Base-by-base conservation (phyloP, 495 filamentous ascomycete species). In the Hypoxylon trugodes region DNA sequence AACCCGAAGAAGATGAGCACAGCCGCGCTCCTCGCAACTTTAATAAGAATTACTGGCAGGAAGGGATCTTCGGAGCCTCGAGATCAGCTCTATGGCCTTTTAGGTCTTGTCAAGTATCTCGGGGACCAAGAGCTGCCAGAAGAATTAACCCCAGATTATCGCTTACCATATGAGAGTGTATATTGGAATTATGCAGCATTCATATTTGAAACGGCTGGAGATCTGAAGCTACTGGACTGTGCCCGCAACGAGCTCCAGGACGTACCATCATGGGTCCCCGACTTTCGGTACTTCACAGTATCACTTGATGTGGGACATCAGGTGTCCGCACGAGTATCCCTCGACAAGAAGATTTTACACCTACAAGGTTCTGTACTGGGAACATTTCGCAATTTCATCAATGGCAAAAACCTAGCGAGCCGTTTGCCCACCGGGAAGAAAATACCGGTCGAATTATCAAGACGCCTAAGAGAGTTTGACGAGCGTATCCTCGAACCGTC, bases 221-320 rank as follows among this genome's bases (percentile, higher is more conserved):
- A 50, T 13, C 13, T 68, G 9, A 1, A 13, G 4, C 13, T 68
- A 10, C 59, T 68, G 6, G 22, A 47, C 1, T 62, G 40, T 33
- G 6, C 0, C 1, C 1, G 30, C 4, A 52, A 28, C 9, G 6
- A 50, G 25, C 58, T 67, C 4, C 37, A 48, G 10, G 13, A 37
- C 30, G 51, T 51, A 6, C 64, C 64, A 3, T 67, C 64, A 6
- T 67, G 64, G 64, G 58, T 67, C 12, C 25, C 58, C 10, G 64
- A 67, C 12, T 67, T 67, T 9, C 64, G 64, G 0, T 30, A 37
- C 32, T 2, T 59, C 3, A 15, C 22, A 22, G 9, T 10, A 18
- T 21, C 37, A 1, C 12, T 7, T 6, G 2, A 4, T 0, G 10
- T 19, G 10, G 13, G 21, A 6, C n/a, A 7, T 5, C 32, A 22